phyloP scores from a whole-genome alignment of 2,329 filamentous ascomycete genomes.

The Rutstroemia sp. region DNA sequence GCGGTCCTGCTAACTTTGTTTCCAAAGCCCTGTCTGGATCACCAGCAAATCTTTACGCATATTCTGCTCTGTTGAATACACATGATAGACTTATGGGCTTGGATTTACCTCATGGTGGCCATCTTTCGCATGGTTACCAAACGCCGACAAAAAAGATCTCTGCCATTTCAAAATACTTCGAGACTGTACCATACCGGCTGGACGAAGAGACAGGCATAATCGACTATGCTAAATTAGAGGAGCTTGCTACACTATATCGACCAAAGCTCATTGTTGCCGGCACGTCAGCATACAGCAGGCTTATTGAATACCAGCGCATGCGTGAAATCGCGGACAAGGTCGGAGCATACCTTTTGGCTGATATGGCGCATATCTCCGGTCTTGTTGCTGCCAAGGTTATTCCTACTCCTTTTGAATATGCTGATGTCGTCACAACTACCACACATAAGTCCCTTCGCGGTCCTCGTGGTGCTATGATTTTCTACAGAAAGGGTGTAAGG shows the following conservation, averaged over 20 bases:
- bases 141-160: conserved; percentile 92
- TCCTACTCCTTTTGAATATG: conserved; percentile 79
- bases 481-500: conserved; percentile 89
- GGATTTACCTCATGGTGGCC: conserved; percentile 91
- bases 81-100: conserved; percentile 97
- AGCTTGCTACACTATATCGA: conserved; percentile 79
- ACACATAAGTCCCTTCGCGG: conserved; percentile 97
- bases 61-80: conserved; percentile 84
- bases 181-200: conserved; percentile 91
- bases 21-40: conserved; percentile 39
- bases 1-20: conserved; percentile 15
- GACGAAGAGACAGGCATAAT: conserved; percentile 88
- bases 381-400: conserved; percentile 87
- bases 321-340: conserved; percentile 85
- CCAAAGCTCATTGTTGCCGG: conserved; percentile 95
- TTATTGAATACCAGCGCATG: conserved; percentile 93
- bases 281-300: conserved; percentile 88
- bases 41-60: conserved; percentile 72
- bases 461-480: conserved; percentile 94
- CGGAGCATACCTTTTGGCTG: conserved; percentile 85
- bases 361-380: conserved; percentile 97
- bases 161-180: conserved; percentile 98
- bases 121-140: conserved; percentile 95
- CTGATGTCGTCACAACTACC: conserved; percentile 94
- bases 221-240: conserved; percentile 87